phyloP scores from a whole-genome alignment of 2,329 filamentous ascomycete genomes.

The Talaromyces islandicus region DNA sequence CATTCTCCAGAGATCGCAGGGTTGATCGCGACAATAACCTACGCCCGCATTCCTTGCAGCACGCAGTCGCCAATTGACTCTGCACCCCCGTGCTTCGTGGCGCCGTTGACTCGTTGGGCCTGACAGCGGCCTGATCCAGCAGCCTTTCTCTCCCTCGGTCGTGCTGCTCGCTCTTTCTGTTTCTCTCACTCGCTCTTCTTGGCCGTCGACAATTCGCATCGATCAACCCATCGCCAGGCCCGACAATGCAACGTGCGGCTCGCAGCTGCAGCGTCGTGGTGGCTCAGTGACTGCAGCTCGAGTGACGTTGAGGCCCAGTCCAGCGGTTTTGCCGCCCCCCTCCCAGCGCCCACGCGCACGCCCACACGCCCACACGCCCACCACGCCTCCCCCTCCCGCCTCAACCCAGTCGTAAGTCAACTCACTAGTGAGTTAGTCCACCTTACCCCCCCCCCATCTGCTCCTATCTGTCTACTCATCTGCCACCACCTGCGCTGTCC shows the following conservation, averaged over 20 bases:
- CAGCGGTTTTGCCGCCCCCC: not conserved
- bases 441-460: not conserved
- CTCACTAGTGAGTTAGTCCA: not conserved
- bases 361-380: too few species aligned
- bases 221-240: not conserved
- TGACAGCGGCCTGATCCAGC: not conserved
- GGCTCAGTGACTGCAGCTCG: not conserved
- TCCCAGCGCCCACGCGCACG: not conserved
- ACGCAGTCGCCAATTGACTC: not conserved
- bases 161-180: not conserved
- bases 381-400: not conserved
- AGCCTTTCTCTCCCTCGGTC: not conserved
- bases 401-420: not conserved
- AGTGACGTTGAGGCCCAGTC: not conserved
- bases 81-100: not conserved
- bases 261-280: not conserved
- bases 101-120: not conserved
- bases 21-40: not conserved
- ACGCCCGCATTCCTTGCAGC: not conserved
- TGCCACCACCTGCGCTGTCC: not conserved
- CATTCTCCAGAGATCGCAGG: not conserved
- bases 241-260: not conserved
- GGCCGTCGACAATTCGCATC: not conserved
- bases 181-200: not conserved
- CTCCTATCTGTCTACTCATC: not conserved